phyloP scores from a whole-genome alignment of 2,329 filamentous ascomycete genomes.

The Monilinia aucupariae region DNA sequence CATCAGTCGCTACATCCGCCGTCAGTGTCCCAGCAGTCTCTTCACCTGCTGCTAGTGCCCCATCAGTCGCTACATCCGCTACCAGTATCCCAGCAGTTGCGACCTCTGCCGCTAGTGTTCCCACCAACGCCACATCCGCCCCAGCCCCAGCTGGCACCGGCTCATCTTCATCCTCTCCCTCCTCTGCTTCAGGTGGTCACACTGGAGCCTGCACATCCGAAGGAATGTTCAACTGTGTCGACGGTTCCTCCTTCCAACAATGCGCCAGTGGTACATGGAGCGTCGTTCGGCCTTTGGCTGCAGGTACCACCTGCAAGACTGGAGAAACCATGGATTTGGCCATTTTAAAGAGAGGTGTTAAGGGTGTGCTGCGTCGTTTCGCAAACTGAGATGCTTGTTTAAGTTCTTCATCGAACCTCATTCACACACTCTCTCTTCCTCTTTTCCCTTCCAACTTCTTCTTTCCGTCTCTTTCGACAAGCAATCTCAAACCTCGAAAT shows the following conservation, averaged over 20 bases:
- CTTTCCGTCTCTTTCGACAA: too few relatives aligned
- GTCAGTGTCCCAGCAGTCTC: constrained; percentile 21
- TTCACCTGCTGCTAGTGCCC: constrained; percentile 23
- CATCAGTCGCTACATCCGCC: constrained; percentile 20
- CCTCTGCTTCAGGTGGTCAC: constrained; percentile 20
- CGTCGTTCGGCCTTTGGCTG: constrained; percentile 38
- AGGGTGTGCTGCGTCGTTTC: neutral
- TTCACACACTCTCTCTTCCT: too few relatives aligned
- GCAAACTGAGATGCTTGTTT: neutral
- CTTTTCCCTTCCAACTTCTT: neutral
- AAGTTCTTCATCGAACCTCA: neutral
- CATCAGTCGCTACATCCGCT: constrained; percentile 20
- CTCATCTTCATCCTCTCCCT: neutral
- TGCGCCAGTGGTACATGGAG: constrained; percentile 51
- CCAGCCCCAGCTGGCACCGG: constrained; percentile 26
- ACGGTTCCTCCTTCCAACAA: constrained; percentile 47
- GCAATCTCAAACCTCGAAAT: too few relatives aligned
- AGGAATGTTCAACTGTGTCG: constrained; percentile 51
- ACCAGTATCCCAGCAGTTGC: constrained; percentile 20
- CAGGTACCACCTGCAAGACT: constrained; percentile 42
- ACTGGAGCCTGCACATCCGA: constrained; percentile 44
- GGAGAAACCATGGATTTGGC: constrained; percentile 41
- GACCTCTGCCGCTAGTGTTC: constrained; percentile 23
- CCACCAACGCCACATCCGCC: constrained; percentile 21
- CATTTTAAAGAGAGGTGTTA: constrained; percentile 31